Conservation (phyloP, 768 basidiomycete genomes). For the Cystoderma amianthinum region DNA sequence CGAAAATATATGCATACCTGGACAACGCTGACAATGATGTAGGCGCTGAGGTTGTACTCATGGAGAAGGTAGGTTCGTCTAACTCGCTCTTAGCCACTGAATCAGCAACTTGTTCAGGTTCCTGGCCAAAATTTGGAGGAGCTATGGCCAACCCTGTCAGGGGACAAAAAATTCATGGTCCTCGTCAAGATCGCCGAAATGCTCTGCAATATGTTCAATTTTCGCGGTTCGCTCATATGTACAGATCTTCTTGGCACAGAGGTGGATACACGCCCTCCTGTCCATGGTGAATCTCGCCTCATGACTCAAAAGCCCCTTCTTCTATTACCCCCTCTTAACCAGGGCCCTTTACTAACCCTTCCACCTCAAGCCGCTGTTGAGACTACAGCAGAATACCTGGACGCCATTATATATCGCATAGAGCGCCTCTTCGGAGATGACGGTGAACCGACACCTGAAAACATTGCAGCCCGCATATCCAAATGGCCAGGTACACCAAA, state of each 20-base stretch:
- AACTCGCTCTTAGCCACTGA: not conserved
- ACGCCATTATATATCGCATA: conserved; percentile 15
- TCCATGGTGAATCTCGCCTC: conserved; percentile 1
- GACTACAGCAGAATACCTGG: conserved; percentile 17
- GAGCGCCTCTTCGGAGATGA: conserved; percentile 13
- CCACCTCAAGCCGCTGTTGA: conserved; percentile 14
- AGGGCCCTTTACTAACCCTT: conserved; percentile 14
- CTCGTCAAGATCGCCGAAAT: conserved; percentile 16
- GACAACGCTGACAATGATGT: conserved; percentile 18
- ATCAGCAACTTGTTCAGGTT: conserved; percentile 11
- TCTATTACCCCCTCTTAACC: conserved; percentile 15
- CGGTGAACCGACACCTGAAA: conserved; percentile 4
- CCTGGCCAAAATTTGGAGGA: conserved; percentile 16
- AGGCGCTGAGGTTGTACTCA: conserved; percentile 21
- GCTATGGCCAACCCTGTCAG: conserved; percentile 15
- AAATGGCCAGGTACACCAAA: conserved; percentile 8
- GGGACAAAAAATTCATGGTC: conserved; percentile 12
- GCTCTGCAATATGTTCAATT: conserved; percentile 17
- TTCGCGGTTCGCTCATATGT: conserved; percentile 13
- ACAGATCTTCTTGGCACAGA: conserved; percentile 15
- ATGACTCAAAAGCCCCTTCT: conserved; percentile 11
- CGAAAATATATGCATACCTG: conserved; percentile 19
- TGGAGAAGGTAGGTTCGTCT: conserved; percentile 16
- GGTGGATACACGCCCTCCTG: conserved; percentile 8
- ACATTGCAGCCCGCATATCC: conserved; percentile 7